Percentiles rank a stretch among this genome's conserved stretches.
These are phyloP conservation scores for Mycosphaerella sp. DNA, from an alignment of 2,329 filamentous ascomycete species.

Conservation along the genomic window DNA sequence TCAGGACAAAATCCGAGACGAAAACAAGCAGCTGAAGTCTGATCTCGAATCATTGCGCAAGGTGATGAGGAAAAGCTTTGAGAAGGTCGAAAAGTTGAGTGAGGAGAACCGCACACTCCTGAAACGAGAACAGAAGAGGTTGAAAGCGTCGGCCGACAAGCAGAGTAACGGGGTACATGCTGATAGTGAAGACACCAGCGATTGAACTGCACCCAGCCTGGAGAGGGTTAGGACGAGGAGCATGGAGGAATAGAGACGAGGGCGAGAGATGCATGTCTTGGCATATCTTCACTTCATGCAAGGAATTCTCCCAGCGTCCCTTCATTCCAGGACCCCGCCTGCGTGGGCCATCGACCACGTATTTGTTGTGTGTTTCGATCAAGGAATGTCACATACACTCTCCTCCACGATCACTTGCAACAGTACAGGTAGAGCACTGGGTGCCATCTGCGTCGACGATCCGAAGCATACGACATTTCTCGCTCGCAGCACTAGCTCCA, in stretches of 20 bases:
- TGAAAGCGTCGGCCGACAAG: background rate
- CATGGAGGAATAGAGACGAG: background rate
- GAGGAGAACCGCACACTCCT: conserved; percentile 37
- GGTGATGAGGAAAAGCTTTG: conserved; percentile 42
- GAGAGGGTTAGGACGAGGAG: too few relatives aligned
- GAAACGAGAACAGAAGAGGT: conserved; percentile 27
- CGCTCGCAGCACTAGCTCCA: background rate
- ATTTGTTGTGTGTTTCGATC: conserved; percentile 29
- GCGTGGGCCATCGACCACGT: conserved; percentile 19
- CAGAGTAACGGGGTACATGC: conserved; percentile 9
- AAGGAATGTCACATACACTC: conserved; percentile 24
- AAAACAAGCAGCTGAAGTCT: conserved; percentile 31
- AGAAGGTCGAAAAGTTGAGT: conserved; percentile 40
- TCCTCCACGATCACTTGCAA: conserved; percentile 1
- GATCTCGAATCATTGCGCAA: conserved; percentile 41
- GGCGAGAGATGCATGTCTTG: conserved; percentile 5
- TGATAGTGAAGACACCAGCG: conserved; percentile 13
- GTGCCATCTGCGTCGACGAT: conserved; percentile 14
- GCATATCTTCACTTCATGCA: conserved; percentile 15
- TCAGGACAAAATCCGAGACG: conserved; percentile 20
- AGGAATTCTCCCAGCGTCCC: conserved; percentile 7
- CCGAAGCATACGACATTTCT: conserved; percentile 5
- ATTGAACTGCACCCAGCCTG: conserved; percentile 1
- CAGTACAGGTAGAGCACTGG: conserved; percentile 17
- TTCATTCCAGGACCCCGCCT: conserved; percentile 26